A percentile compares a stretch with the other conserved stretches of the same genome.
Conservation (phyloP, 371 early-diverging fungal species). For the Apophysomyces elegans region DNA sequence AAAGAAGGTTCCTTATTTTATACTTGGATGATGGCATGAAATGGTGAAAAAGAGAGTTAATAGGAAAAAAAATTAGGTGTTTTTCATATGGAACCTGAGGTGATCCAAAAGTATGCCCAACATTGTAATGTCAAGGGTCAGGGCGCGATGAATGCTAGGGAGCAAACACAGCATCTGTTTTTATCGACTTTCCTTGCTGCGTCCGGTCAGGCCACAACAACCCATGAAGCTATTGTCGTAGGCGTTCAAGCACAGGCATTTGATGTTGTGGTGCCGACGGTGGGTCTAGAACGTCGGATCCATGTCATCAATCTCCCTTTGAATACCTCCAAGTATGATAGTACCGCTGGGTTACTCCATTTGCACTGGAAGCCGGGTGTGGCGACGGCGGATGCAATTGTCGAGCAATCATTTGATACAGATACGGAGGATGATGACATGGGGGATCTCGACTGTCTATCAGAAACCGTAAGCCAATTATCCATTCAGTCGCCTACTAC, state of each 20-base stretch:
- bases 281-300: slow-evolving; percentile 62
- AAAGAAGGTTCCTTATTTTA: too few species aligned
- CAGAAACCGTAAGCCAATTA: slow-evolving; percentile 9
- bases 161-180: slow-evolving; percentile 72
- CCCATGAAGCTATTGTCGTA: slow-evolving; percentile 49
- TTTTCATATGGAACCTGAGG: slow-evolving; percentile 51
- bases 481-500: slow-evolving; percentile 20
- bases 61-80: neutral
- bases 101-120: slow-evolving; percentile 56
- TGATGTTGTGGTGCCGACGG: slow-evolving; percentile 65
- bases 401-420: slow-evolving; percentile 24
- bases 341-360: slow-evolving; percentile 41
- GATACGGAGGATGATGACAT: slow-evolving; percentile 24
- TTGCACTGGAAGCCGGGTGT: slow-evolving; percentile 55
- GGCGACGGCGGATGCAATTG: slow-evolving; percentile 36
- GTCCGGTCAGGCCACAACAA: slow-evolving; percentile 28
- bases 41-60: neutral
- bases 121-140: slow-evolving; percentile 74
- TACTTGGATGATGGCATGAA: too few species aligned
- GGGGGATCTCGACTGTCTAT: slow-evolving; percentile 8
- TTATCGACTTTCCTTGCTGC: slow-evolving; percentile 55
- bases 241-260: slow-evolving; percentile 56
- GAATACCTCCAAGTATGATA: slow-evolving; percentile 43
- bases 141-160: slow-evolving; percentile 68
- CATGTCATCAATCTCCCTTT: slow-evolving; percentile 50